phyloP scores from a whole-genome alignment of 2,329 filamentous ascomycete species.

The Alternaria sp. region DNA sequence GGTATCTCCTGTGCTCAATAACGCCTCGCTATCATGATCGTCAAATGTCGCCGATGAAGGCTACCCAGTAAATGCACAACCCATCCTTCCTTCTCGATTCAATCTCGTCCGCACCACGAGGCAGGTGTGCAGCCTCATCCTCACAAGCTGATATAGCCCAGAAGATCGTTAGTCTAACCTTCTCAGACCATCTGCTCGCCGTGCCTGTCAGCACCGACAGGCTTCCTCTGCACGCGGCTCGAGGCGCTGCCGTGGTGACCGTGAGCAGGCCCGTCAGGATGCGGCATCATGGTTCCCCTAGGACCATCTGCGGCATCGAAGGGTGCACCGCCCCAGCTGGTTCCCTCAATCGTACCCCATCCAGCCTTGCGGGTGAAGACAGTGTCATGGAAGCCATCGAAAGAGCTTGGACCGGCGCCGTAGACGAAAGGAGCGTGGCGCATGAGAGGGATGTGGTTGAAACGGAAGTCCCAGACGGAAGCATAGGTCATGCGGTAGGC shows the following conservation, averaged over 20 bases:
- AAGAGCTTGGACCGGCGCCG: slow-evolving; percentile 46
- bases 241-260: slow-evolving; percentile 24
- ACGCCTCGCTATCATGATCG: not conserved
- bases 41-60: not conserved
- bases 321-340: slow-evolving; percentile 51
- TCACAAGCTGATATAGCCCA: not conserved
- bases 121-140: not conserved
- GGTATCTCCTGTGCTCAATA: not conserved
- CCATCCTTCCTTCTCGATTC: not conserved
- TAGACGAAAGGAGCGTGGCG: slow-evolving; percentile 64
- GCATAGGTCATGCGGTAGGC: slow-evolving; percentile 73
- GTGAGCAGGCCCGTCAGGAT: slow-evolving; percentile 34
- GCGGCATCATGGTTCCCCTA: slow-evolving; percentile 42
- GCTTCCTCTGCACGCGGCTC: slow-evolving; percentile 38
- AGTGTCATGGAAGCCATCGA: slow-evolving; percentile 58
- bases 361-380: slow-evolving; percentile 66
- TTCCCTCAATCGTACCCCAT: slow-evolving; percentile 59
- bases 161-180: not conserved
- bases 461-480: slow-evolving; percentile 71
- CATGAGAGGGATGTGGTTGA: slow-evolving; percentile 69
- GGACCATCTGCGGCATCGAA: slow-evolving; percentile 51
- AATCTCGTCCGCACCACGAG: not conserved
- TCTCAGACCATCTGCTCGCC: slow-evolving; percentile 12
- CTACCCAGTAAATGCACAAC: not conserved
- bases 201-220: slow-evolving; percentile 30